These are phyloP conservation scores for Pseudocercospora ulei DNA, from an alignment of 2,329 filamentous ascomycete species.

Conservation along the genomic window DNA sequence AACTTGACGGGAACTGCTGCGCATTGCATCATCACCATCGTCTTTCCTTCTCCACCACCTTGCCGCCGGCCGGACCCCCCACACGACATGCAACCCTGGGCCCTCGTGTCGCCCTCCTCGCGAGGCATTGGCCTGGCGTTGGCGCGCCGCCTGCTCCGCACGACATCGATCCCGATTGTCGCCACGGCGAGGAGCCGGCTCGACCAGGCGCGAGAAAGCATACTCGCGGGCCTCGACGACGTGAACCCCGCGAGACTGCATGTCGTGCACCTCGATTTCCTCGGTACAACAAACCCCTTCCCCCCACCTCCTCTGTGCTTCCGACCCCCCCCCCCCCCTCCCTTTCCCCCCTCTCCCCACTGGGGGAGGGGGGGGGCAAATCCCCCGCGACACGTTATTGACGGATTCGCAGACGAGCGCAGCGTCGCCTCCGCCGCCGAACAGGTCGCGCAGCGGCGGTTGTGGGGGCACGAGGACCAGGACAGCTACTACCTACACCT, in stretches of 20 bases:
- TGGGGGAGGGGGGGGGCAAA: too few species aligned
- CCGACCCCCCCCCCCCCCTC: too few species aligned
- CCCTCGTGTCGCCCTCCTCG: conserved; percentile 50
- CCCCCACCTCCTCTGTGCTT: too few species aligned
- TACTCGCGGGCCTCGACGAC: conserved; percentile 44
- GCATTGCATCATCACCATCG: too few species aligned
- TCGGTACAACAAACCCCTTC: too few species aligned
- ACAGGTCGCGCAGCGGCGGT: too few species aligned
- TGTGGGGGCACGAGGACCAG: conserved; percentile 31
- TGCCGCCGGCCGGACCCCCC: too few species aligned
- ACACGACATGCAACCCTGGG: conserved; percentile 46
- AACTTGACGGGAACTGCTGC: too few species aligned
- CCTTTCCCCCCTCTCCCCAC: too few species aligned
- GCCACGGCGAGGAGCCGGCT: conserved; percentile 51
- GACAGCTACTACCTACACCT: conserved; percentile 53
- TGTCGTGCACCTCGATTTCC: conserved; percentile 48
- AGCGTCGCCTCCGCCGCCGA: conserved; percentile 51
- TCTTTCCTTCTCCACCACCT: too few species aligned
- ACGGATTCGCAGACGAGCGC: conserved; percentile 47
- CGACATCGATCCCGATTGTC: conserved; percentile 50
- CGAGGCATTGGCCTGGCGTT: conserved; percentile 55
- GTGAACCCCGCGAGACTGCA: conserved; percentile 43
- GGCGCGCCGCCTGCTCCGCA: conserved; percentile 49
- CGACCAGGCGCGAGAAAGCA: conserved; percentile 41
- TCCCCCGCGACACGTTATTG: neutral